Evolutionary conservation across 257 asterid species (phyloP).

Genomic region (Verbascum thapsus): DNA sequence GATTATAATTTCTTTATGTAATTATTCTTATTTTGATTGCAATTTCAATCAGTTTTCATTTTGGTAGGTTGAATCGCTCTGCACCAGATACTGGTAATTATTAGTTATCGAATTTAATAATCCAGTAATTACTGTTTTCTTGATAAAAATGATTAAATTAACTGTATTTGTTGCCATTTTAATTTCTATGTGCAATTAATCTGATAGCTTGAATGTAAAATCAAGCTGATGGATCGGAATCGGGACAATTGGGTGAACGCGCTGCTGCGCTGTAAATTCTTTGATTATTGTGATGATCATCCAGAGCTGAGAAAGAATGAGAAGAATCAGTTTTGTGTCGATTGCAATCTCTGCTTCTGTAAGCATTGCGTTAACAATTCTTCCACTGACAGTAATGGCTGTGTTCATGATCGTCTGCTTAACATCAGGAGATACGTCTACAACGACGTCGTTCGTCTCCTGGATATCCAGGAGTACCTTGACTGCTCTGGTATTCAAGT

Average conservation of each 20-base stretch:
- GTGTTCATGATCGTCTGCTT: slow-evolving; percentile 49
- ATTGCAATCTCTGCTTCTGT: slow-evolving; percentile 58
- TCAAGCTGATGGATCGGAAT: slow-evolving; percentile 35
- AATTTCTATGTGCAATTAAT: slow-evolving; percentile 1
- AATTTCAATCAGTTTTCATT: no score
- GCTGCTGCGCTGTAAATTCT: slow-evolving; percentile 48
- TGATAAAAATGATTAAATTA: neutral
- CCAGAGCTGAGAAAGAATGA: slow-evolving; percentile 54
- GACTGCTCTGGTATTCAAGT: slow-evolving; percentile 76
- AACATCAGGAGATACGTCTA: slow-evolving; percentile 81
- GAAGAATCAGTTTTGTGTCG: slow-evolving; percentile 70
- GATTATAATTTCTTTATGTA: no score
- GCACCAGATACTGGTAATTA: no score
- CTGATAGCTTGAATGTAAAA: slow-evolving; percentile 44
- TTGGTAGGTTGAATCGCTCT: no score
- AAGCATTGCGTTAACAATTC: slow-evolving; percentile 58
- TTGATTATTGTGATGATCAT: slow-evolving; percentile 56
- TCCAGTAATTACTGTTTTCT: no score
- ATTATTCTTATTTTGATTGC: no score
- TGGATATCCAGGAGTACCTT: slow-evolving; percentile 60
- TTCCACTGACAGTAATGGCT: slow-evolving; percentile 27
- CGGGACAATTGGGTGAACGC: slow-evolving; percentile 55
- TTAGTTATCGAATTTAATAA: no score
- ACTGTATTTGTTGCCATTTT: neutral
- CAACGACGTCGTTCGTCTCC: slow-evolving; percentile 73